Evolutionary conservation across 495 filamentous ascomycete genomes (phyloP).

Genomic region (Podospora pseudopauciseta): DNA sequence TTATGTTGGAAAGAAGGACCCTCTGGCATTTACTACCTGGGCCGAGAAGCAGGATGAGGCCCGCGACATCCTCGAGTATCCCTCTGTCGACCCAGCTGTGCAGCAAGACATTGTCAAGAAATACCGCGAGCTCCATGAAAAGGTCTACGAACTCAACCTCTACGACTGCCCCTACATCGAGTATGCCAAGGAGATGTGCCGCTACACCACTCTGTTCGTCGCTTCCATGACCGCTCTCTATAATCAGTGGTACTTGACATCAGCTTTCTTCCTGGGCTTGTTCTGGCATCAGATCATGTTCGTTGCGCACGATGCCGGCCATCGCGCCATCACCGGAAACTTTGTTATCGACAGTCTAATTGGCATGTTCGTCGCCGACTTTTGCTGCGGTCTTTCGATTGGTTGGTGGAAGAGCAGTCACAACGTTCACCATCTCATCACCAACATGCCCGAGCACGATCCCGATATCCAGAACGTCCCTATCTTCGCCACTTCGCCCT

Average conservation of each 20-base stretch:
- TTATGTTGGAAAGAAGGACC: conserved; percentile 10
- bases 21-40: conserved; percentile 33
- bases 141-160: conserved; percentile 37
- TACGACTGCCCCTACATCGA: conserved; percentile 44
- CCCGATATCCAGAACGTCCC: conserved; percentile 52
- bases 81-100: conserved; percentile 40
- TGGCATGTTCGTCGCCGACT: conserved; percentile 10
- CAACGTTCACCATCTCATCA: conserved; percentile 52
- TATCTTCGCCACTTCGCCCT: conserved; percentile 47
- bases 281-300: conserved; percentile 57
- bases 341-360: conserved; percentile 34
- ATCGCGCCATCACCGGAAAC: conserved; percentile 47
- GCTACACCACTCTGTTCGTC: conserved; percentile 39
- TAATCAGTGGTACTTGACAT: conserved; percentile 42
- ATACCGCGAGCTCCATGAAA: conserved; percentile 42
- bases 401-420: conserved; percentile 55
- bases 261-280: conserved; percentile 44
- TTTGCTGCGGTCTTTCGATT: conserved; percentile 29
- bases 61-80: conserved; percentile 35
- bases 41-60: conserved; percentile 38
- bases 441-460: conserved; percentile 51
- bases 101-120: conserved; percentile 42
- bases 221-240: conserved; percentile 34
- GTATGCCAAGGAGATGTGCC: conserved; percentile 44
- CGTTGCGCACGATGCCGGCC: conserved; percentile 50